Evolutionary conservation across 2,329 filamentous ascomycete species (phyloP), one percentile per base, ranked within the genome.

Genomic region (Fusarium humuli): DNA sequence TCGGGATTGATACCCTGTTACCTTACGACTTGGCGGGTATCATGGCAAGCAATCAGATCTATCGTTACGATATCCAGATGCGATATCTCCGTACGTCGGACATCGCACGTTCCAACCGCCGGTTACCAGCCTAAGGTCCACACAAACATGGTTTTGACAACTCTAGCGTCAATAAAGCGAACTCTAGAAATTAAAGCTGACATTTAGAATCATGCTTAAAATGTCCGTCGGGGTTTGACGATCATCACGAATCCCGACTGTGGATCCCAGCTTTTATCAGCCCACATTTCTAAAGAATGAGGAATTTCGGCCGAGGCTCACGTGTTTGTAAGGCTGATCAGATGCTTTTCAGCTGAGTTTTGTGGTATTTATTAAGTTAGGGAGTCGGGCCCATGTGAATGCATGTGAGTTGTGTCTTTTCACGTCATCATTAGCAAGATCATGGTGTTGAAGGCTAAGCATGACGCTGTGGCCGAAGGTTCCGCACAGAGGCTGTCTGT

Each of bases 1-100:
- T 42, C 20, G 50, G 45, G 30, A 47, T 53, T 41, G 41, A 29
- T 37, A 29, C 48, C 6, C 48, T 40, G 52, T 40, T 37, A 68
- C 46, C 67, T 65, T 67, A 47, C 68, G 68, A 70, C 65, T 42
- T 57, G 12, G 12, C 63, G 68, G 68, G 32, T 71, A 34, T 53
- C 42, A 68, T 58, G 67, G 61, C 47, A 57, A 22, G 23, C 6
- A 23, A 23, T 27, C n/a, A 60, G 66, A 67, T 67, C 61, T 67
- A 20, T 20, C 20, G 30, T 48, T 34, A 29, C 25, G 18, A 47
- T 34, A 13, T n/a, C 20, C 25, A 16, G 27, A 14, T 32, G 5
- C 2, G 6, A 32, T 22, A 32, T 42, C 41, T 32, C 47, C 18
- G n/a, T 14, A 11, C 7, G 41, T 55, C 63, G 61, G 18, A 41